These are phyloP conservation scores for Isatis lusitanica DNA, from an alignment of 441 rosid genomes.

Conservation along the genomic window DNA sequence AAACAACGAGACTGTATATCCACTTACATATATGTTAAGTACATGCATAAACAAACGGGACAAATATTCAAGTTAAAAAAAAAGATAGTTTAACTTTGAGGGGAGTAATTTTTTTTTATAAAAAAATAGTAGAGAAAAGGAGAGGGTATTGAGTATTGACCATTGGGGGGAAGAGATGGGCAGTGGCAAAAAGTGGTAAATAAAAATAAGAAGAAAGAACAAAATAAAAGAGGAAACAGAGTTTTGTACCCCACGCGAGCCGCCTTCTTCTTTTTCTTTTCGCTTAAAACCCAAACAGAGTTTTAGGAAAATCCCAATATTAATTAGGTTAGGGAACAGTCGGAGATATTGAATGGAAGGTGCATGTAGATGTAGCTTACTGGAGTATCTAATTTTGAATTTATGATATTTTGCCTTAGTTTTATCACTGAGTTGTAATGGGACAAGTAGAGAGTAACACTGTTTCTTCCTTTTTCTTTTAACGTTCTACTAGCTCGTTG, in stretches of 20 bases:
- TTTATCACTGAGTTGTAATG: too few species aligned
- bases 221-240: constrained; percentile 14
- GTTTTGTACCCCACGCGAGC: constrained; percentile 39
- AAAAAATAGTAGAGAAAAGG: background rate
- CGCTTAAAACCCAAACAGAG: background rate
- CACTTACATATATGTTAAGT: background rate
- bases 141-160: constrained; percentile 6
- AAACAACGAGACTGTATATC: background rate
- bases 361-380: too few species aligned
- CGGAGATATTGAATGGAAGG: too few species aligned
- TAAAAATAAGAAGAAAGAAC: background rate
- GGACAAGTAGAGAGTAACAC: background rate
- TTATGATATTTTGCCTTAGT: too few species aligned
- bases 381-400: too few species aligned
- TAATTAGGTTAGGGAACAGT: background rate
- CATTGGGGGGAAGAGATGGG: constrained; percentile 27
- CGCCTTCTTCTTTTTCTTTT: constrained; percentile 6
- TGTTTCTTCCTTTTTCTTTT: background rate
- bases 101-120: too few species aligned
- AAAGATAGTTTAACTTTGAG: too few species aligned
- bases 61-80: background rate
- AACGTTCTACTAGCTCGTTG: background rate
- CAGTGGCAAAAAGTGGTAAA: constrained; percentile 4
- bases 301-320: background rate
- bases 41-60: background rate